These are phyloP conservation scores for Sphagnum magellanicum DNA, from an alignment of 228 moss, liverwort and hornwort species.

Conservation along the genomic window DNA sequence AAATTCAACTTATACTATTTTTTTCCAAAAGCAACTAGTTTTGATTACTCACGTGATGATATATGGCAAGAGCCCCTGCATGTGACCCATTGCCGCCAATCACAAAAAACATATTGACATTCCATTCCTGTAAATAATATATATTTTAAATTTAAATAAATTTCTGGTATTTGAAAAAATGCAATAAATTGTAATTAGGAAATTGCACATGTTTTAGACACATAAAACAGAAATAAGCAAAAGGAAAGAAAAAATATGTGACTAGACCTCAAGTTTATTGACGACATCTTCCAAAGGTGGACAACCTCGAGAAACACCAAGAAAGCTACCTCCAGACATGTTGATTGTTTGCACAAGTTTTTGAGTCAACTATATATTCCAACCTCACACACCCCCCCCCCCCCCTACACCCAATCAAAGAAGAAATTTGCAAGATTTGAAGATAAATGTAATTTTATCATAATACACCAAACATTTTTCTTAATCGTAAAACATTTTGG, in stretches of 20 bases:
- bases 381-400: background rate
- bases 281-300: constrained; percentile 77
- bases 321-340: constrained; percentile 89
- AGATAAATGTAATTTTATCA: too few relatives aligned
- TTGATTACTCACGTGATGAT: constrained; percentile 36
- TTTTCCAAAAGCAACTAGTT: background rate
- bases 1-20: background rate
- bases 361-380: constrained; percentile 54
- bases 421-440: too few relatives aligned
- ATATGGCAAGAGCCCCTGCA: constrained; percentile 84
- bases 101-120: constrained; percentile 78
- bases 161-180: too few relatives aligned
- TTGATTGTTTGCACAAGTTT: constrained; percentile 79
- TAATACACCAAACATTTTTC: too few relatives aligned
- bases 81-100: constrained; percentile 97
- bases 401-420: too few relatives aligned
- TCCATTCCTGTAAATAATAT: constrained; percentile 50
- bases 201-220: too few relatives aligned
- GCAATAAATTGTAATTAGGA: too few relatives aligned
- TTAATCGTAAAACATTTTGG: background rate
- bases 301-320: constrained; percentile 84
- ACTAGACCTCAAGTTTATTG: constrained; percentile 61
- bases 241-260: background rate
- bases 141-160: too few relatives aligned
- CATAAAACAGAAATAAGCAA: too few relatives aligned